A percentile compares a stretch with the other conserved stretches of the same genome.
These are phyloP conservation scores for Carex myosuroides DNA, from an alignment of 176 grass and related monocot species.

Conservation along the genomic window DNA sequence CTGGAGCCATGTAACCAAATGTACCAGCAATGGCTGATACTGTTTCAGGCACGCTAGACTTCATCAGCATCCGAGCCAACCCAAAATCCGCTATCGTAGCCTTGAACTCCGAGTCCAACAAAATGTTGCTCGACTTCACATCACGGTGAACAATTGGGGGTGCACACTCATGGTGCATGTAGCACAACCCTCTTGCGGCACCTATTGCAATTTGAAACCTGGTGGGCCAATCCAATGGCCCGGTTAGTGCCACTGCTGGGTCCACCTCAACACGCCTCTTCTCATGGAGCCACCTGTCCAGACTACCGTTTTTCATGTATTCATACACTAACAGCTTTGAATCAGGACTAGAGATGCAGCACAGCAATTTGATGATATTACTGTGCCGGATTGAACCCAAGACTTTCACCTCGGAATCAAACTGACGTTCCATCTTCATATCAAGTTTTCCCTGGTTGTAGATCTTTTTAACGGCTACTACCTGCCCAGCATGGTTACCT, in stretches of 20 bases:
- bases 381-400: conserved; percentile 59
- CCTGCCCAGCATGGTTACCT: conserved; percentile 28
- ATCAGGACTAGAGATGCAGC: conserved; percentile 51
- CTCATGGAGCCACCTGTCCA: conserved; percentile 71
- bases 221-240: conserved; percentile 44
- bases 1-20: conserved; percentile 90
- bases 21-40: conserved; percentile 67
- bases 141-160: conserved; percentile 76
- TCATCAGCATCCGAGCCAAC: conserved; percentile 61
- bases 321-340: conserved; percentile 84
- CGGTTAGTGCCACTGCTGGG: background rate
- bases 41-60: conserved; percentile 31
- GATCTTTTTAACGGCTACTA: conserved; percentile 80
- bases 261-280: conserved; percentile 4
- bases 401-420: conserved; percentile 64
- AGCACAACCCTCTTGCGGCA: conserved; percentile 50
- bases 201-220: conserved; percentile 62
- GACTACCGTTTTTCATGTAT: conserved; percentile 72
- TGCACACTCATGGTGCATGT: conserved; percentile 78
- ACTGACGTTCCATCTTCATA: conserved; percentile 51
- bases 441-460: conserved; percentile 27
- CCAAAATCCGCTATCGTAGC: conserved; percentile 77
- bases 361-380: conserved; percentile 77
- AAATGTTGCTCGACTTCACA: conserved; percentile 82
- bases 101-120: conserved; percentile 59